These are phyloP conservation scores for Tylopilus sp. DNA, from an alignment of 768 basidiomycete species.

Conservation along the genomic window DNA sequence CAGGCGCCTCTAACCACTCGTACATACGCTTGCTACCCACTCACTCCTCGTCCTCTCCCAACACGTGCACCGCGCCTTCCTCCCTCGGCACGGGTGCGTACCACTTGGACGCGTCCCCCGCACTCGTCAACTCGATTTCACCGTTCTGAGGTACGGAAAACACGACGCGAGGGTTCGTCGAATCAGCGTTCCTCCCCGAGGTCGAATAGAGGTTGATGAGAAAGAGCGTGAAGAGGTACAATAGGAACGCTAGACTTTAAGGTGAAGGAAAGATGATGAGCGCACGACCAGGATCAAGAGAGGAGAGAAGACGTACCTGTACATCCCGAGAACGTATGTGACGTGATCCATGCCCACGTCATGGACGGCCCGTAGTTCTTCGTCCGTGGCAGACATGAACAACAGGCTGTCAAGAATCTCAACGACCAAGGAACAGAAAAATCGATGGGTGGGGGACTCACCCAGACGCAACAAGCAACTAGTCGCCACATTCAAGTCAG, in stretches of 20 bases:
- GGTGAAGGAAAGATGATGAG: background rate
- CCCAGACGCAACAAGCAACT: constrained; percentile 77
- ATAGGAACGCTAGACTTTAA: constrained; percentile 58
- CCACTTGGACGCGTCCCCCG: constrained; percentile 48
- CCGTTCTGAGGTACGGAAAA: constrained; percentile 27
- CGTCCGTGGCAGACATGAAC: constrained; percentile 94
- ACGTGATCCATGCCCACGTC: constrained; percentile 84
- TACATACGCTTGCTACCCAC: too few species aligned
- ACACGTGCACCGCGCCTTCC: constrained; percentile 38
- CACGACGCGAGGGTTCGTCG: constrained; percentile 3
- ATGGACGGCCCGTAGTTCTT: constrained; percentile 73
- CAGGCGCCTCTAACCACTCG: too few species aligned
- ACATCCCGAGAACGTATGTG: constrained; percentile 83
- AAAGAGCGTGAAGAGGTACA: constrained; percentile 70
- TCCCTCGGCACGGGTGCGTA: constrained; percentile 57
- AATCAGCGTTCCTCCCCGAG: constrained; percentile 55
- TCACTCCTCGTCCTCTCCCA: constrained; percentile 51
- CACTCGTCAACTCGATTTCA: constrained; percentile 42
- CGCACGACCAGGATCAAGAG: too few species aligned
- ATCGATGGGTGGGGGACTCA: constrained; percentile 29
- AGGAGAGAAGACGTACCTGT: constrained; percentile 47
- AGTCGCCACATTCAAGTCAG: background rate
- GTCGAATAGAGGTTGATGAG: constrained; percentile 68
- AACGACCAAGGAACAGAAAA: background rate
- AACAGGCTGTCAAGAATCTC: constrained; percentile 47